phyloP scores from a whole-genome alignment of 192 early-diverging fungal species.

The Coemansia aciculifera region DNA sequence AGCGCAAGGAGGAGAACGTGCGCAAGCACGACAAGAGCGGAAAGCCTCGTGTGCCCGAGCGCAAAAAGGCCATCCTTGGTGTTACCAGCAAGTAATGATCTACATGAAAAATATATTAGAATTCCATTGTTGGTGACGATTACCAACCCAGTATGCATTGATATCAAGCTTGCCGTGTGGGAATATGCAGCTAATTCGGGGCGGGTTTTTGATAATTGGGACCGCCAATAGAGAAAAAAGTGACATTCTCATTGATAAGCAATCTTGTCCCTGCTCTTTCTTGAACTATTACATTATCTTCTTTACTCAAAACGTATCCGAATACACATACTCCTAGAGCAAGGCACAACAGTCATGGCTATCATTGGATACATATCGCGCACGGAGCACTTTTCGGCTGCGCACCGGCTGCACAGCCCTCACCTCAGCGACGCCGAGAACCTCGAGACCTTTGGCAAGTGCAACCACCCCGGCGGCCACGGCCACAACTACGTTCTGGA shows the following conservation, averaged over 20 bases:
- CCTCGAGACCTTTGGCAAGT: slow-evolving; percentile 77
- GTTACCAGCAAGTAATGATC: slow-evolving; percentile 47
- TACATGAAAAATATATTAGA: background rate
- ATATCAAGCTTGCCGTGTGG: background rate
- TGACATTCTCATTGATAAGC: background rate
- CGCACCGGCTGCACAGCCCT: slow-evolving; percentile 82
- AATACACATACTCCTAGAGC: background rate
- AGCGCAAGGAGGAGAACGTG: slow-evolving; percentile 87
- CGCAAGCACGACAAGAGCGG: slow-evolving; percentile 78
- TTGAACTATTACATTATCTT: background rate
- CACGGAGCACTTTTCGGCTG: slow-evolving; percentile 81
- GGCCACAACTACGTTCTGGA: slow-evolving; percentile 85
- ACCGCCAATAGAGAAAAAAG: background rate
- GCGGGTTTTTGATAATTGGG: background rate
- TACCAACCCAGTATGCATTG: background rate
- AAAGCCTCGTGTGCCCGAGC: slow-evolving; percentile 65
- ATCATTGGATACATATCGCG: slow-evolving; percentile 70
- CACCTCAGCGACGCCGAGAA: slow-evolving; percentile 75
- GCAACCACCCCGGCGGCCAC: slow-evolving; percentile 80
- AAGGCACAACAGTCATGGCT: background rate
- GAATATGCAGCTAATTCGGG: background rate
- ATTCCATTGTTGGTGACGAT: background rate
- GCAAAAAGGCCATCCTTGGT: slow-evolving; percentile 69
- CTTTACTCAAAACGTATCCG: background rate
- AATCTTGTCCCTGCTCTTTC: background rate